Evolutionary conservation across 345 rosid genomes (phyloP), one percentile per base, ranked within the genome.

Genomic region (Syzygium grande): DNA sequence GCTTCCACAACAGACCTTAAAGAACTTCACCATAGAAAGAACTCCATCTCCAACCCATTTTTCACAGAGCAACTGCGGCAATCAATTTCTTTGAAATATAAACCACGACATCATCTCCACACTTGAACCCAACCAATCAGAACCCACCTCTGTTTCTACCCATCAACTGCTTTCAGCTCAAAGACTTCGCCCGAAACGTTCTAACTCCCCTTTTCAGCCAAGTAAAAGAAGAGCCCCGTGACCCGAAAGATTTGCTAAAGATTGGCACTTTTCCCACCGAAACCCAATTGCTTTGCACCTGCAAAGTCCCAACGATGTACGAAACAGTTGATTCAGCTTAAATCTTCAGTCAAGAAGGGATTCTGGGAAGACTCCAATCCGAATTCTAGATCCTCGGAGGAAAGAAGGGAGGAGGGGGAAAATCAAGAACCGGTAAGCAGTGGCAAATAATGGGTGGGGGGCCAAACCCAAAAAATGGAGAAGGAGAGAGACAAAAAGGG

Each of bases 401-500:
- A 52, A 84, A 5, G 25, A 58, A 10, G 63, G 25, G 25, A n/a
- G 65, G 65, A 23, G 51, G 43, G 9, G 77, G 84, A 3, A 49
- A 79, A 43, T 34, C 85, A 80, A 79, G 34, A 46, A 53, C 22
- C 13, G 59, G 52, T 13, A 38, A 52, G 84, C 85, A 29, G 63
- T 27, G 41, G 15, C 86, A 61, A 56, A 59, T 29, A 78, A 51
- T 56, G 85, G 65, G 65, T 85, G 51, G 89, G 59, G 79, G 86
- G 51, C 23, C 56, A 88, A 89, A 46, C 46, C 46, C 46, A 53
- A 43, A 9, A 52, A 87, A 89, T 52, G 54, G 89, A 10, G 73
- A 85, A 88, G 88, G 85, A 10, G 68, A 87, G 84, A 80, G 89
- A 89, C 87, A 84, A 83, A 88, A 85, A 87, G 87, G 84, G 88